Conservation (phyloP, 2,329 filamentous ascomycete species). For the Sordariomycetes sp. region DNA sequence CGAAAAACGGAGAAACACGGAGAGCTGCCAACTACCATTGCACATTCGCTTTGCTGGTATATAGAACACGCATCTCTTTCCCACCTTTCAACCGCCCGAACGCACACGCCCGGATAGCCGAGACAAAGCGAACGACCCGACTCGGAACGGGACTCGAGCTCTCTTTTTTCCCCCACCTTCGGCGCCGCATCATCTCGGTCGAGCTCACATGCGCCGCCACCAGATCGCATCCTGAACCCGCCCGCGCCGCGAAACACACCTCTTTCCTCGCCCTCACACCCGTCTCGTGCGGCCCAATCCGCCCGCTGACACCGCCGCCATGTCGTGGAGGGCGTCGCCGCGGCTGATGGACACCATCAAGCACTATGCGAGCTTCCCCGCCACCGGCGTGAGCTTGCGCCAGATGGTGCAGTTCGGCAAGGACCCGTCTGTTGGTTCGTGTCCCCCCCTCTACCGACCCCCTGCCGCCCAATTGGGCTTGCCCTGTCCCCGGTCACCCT, state of each 20-base stretch:
- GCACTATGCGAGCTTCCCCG: constrained; percentile 94
- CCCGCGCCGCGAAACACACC: background rate
- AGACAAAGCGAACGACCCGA: background rate
- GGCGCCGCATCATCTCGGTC: background rate
- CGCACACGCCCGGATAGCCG: background rate
- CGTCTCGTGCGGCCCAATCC: background rate
- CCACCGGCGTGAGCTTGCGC: constrained; percentile 87
- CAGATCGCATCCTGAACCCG: background rate
- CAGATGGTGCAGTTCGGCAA: constrained; percentile 99
- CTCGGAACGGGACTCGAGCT: background rate
- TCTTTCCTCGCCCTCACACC: background rate
- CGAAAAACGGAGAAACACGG: background rate
- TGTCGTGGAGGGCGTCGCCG: constrained; percentile 91
- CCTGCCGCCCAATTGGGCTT: background rate
- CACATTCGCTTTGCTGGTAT: background rate
- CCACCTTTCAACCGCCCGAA: background rate
- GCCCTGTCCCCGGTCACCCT: background rate
- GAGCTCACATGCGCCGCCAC: background rate
- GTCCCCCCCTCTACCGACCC: background rate
- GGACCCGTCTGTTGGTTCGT: constrained; percentile 75
- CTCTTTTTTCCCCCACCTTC: background rate
- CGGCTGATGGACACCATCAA: constrained; percentile 93
- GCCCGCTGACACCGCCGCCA: constrained; percentile 29
- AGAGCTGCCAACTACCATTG: too few species aligned
- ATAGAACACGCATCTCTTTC: background rate